Base-by-base conservation (phyloP, 1,284 basidiomycete genomes). In the Pulveroboletus sp. region DNA sequence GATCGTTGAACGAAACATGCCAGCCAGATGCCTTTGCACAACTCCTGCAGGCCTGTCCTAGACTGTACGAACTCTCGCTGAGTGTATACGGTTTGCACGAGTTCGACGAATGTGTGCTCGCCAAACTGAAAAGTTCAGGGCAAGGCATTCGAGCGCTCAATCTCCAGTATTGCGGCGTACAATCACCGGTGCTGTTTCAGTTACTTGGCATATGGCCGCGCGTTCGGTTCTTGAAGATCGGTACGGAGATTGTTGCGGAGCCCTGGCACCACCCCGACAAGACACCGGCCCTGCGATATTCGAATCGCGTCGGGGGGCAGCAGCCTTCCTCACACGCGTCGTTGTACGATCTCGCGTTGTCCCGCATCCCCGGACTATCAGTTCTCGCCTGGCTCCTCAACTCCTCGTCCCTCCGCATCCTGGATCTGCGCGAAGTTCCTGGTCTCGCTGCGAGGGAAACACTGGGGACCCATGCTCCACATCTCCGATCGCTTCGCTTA, bases 181-280 rank as follows among this genome's bases (percentile, higher is more conserved):
- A 78, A 61, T 79, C 78, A 6, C 77, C 75, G 10, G 66, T 78
- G 19, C 56, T 79, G 8, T 80, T 75, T 55, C 75, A 80, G 50
- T 66, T 81, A 0, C 65, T 81, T 13, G 64, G 64, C 1, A 63
- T 77, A 40, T 77, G 77, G 67, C 71, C 75, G 1, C 67, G 63
- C 26, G 57, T 79, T 52, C 65, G 63, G 15, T 78, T 76, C 63
- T 69, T 81, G 48, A 69, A 69, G 40, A 52, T 81, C 17, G 74
- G 71, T 3, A 64, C 69, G 15, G 78, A 78, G 59, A 65, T 79
- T 40, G 72, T 63, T 15, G 73, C 73, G 0, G 64, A 65, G 29
- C 74, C 73, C 4, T 65, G 68, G 63, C 52, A 54, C 13, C 55
- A 48, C 2, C 51, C 54, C 13, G 44, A 45, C 35, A 44, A 44